Evolutionary conservation across 495 filamentous ascomycete species (phyloP).

Genomic region (Hypoxylon cercidicola): DNA sequence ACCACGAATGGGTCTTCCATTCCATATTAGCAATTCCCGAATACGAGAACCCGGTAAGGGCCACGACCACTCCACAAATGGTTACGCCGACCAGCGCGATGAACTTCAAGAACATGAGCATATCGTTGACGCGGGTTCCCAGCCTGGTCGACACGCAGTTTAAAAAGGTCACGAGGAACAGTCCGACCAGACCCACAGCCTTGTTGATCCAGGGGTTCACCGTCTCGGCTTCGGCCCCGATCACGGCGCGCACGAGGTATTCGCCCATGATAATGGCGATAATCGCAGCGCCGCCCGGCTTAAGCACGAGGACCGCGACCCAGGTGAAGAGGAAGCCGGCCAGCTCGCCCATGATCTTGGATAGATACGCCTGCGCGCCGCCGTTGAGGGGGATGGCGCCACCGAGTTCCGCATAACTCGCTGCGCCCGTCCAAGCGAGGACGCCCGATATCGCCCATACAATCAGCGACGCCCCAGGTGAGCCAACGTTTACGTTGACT

Average conservation of each 20-base stretch:
- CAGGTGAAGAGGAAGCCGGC: slow-evolving; percentile 94
- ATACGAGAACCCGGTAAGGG: slow-evolving; percentile 81
- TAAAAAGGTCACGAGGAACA: slow-evolving; percentile 79
- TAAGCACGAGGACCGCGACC: slow-evolving; percentile 93
- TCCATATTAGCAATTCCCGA: slow-evolving; percentile 80
- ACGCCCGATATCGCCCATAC: slow-evolving; percentile 92
- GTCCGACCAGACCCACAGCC: slow-evolving; percentile 79
- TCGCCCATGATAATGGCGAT: slow-evolving; percentile 98
- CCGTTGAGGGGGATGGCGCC: slow-evolving; percentile 97
- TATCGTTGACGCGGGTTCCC: slow-evolving; percentile 83
- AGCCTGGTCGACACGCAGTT: slow-evolving; percentile 92
- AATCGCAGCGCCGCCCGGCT: slow-evolving; percentile 92
- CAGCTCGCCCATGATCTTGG: slow-evolving; percentile 95
- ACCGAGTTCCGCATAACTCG: slow-evolving; percentile 95
- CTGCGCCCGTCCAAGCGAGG: slow-evolving; percentile 94
- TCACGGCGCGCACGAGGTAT: slow-evolving; percentile 86
- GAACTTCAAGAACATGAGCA: slow-evolving; percentile 98
- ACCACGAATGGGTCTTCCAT: slow-evolving; percentile 91
- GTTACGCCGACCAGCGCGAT: slow-evolving; percentile 88
- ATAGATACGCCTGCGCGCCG: slow-evolving; percentile 89
- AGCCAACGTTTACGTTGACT: slow-evolving; percentile 92
- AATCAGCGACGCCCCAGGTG: slow-evolving; percentile 88
- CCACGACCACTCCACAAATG: slow-evolving; percentile 88
- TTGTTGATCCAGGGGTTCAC: slow-evolving; percentile 91
- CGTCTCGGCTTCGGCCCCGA: slow-evolving; percentile 81